A percentile compares a stretch with the other conserved stretches of the same genome.
phyloP scores from a whole-genome alignment of 2,329 filamentous ascomycete species.

The Paecilomyces formosus region DNA sequence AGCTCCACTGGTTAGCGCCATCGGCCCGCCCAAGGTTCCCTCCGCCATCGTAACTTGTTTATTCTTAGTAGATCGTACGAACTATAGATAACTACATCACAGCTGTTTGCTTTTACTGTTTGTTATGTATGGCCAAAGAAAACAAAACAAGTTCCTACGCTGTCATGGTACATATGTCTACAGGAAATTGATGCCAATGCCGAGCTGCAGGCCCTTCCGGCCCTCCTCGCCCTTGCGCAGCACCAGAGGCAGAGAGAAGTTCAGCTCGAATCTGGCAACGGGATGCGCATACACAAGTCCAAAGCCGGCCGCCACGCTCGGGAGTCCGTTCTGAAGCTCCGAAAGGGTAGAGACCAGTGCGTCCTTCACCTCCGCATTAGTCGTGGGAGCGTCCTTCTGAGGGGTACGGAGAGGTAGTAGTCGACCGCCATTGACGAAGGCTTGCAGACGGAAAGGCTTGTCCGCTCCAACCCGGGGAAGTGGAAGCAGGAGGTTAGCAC shows the following conservation, averaged over 20 bases:
- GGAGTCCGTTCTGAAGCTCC: conserved; percentile 66
- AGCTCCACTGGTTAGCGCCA: not conserved
- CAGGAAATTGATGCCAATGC: conserved; percentile 94
- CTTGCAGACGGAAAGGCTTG: conserved; percentile 76
- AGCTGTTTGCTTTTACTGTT: too few relatives aligned
- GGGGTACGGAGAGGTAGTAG: conserved; percentile 66
- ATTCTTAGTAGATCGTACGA: too few relatives aligned
- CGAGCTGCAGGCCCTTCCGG: conserved; percentile 86
- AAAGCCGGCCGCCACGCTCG: conserved; percentile 78
- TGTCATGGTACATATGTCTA: conserved; percentile 39
- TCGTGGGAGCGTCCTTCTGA: conserved; percentile 40
- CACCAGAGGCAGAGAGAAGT: conserved; percentile 83
- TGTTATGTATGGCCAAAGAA: not conserved
- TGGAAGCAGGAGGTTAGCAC: conserved; percentile 77
- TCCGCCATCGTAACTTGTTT: not conserved
- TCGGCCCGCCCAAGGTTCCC: not conserved
- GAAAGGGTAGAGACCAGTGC: conserved; percentile 52
- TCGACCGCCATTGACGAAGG: conserved; percentile 86
- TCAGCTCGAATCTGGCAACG: conserved; percentile 87
- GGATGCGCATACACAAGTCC: conserved; percentile 94
- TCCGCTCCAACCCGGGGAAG: conserved; percentile 74
- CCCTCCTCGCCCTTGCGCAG: conserved; percentile 75
- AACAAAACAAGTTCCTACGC: not conserved
- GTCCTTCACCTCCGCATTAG: conserved; percentile 37
- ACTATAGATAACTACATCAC: too few relatives aligned